These are phyloP conservation scores for Fusarium vanettenii DNA, from an alignment of 2,329 filamentous ascomycete genomes.

Conservation along the genomic window DNA sequence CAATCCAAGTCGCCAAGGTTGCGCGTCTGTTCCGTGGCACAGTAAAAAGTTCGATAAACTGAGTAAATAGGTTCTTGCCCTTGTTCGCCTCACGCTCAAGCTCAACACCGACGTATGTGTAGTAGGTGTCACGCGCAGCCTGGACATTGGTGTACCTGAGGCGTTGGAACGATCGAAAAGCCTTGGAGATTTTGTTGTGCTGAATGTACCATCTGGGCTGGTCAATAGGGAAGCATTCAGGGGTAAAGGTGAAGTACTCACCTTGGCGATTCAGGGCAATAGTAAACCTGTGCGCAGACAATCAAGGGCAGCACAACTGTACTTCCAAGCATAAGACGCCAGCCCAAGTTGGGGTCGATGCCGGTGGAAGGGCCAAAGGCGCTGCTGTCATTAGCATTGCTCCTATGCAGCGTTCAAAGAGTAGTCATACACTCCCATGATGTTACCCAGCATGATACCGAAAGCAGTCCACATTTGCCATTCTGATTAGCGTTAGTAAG, in stretches of 20 bases:
- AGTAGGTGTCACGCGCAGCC: background rate
- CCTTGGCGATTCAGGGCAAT: background rate
- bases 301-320: background rate
- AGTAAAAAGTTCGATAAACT: background rate
- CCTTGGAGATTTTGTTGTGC: background rate
- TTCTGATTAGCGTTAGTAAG: background rate
- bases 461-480: conserved; percentile 4
- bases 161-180: background rate
- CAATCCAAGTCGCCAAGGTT: background rate
- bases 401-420: background rate
- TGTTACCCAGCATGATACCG: conserved; percentile 1
- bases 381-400: background rate
- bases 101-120: background rate
- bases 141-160: background rate
- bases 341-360: background rate
- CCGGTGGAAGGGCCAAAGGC: conserved; percentile 1
- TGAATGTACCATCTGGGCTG: background rate
- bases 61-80: background rate
- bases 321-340: background rate
- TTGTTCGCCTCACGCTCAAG: background rate
- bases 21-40: background rate
- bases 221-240: background rate
- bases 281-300: background rate
- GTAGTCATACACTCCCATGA: background rate
- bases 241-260: background rate